These are phyloP conservation scores for Syzygium grande DNA, from an alignment of 345 rosid species.

Conservation along the genomic window DNA sequence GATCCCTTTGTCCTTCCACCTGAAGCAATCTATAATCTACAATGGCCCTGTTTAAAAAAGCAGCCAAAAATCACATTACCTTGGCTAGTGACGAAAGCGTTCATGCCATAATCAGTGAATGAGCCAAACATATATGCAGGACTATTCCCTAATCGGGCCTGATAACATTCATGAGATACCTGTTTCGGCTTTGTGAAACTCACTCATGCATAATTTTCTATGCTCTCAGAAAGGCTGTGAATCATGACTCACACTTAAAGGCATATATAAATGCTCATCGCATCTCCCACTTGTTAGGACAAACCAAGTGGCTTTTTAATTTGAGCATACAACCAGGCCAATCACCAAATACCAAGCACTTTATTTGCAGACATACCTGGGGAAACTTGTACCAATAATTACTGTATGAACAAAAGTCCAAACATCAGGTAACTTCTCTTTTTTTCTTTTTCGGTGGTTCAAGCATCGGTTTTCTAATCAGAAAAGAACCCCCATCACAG, in stretches of 20 bases:
- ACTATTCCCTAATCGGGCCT: not conserved
- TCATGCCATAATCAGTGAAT: not conserved
- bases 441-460: not conserved
- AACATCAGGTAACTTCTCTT: not conserved
- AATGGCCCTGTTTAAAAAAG: not conserved
- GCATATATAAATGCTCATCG: not conserved
- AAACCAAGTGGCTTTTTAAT: not conserved
- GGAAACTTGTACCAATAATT: not conserved
- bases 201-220: not conserved
- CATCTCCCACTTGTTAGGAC: not conserved
- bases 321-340: not conserved
- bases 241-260: not conserved
- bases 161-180: not conserved
- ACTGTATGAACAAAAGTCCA: not conserved
- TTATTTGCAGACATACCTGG: not conserved
- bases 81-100: not conserved
- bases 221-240: not conserved
- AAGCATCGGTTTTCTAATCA: not conserved
- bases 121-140: not conserved
- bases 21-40: not conserved
- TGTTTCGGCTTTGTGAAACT: not conserved
- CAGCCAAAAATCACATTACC: not conserved
- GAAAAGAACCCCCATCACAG: not conserved
- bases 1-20: not conserved
- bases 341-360: not conserved